A percentile compares a stretch with the other conserved stretches of the same genome.
phyloP scores from a whole-genome alignment of 2,329 filamentous ascomycete genomes.

The Cladosporium oxysporum region DNA sequence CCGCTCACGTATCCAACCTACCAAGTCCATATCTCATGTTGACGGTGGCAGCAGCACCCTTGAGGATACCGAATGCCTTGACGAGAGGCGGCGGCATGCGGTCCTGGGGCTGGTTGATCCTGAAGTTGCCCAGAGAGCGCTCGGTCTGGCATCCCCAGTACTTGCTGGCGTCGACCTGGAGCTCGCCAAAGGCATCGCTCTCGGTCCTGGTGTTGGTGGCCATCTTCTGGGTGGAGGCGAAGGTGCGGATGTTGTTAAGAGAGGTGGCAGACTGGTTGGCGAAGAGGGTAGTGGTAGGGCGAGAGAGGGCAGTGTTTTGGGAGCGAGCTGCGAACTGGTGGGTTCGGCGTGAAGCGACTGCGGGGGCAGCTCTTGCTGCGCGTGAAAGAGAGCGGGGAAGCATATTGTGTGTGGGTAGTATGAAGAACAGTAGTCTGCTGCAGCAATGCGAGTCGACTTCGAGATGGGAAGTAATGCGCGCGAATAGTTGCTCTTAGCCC shows the following conservation, averaged over 20 bases:
- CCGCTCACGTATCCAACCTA: conserved; percentile 44
- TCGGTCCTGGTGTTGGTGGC: conserved; percentile 68
- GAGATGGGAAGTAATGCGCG: background rate
- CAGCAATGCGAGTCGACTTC: background rate
- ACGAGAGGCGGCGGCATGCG: conserved; percentile 94
- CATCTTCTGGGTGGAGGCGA: conserved; percentile 39
- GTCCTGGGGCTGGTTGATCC: conserved; percentile 98
- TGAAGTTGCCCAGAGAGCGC: conserved; percentile 95
- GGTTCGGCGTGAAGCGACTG: conserved; percentile 6
- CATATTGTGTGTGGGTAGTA: background rate
- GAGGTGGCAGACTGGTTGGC: background rate
- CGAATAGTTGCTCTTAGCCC: background rate
- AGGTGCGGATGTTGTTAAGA: conserved; percentile 26
- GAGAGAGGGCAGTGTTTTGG: background rate
- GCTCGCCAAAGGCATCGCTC: conserved; percentile 96
- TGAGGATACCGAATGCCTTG: conserved; percentile 92
- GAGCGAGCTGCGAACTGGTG: background rate
- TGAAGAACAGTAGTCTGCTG: background rate
- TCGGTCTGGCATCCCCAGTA: conserved; percentile 99
- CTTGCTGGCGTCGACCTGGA: conserved; percentile 87
- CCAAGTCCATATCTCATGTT: conserved; percentile 92
- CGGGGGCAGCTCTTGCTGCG: conserved; percentile 7
- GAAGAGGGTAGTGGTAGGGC: background rate
- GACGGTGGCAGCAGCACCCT: conserved; percentile 92
- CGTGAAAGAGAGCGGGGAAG: conserved; percentile 4